Evolutionary conservation across 495 filamentous ascomycete species (phyloP).

Genomic region (Stereocaulon alpinum): DNA sequence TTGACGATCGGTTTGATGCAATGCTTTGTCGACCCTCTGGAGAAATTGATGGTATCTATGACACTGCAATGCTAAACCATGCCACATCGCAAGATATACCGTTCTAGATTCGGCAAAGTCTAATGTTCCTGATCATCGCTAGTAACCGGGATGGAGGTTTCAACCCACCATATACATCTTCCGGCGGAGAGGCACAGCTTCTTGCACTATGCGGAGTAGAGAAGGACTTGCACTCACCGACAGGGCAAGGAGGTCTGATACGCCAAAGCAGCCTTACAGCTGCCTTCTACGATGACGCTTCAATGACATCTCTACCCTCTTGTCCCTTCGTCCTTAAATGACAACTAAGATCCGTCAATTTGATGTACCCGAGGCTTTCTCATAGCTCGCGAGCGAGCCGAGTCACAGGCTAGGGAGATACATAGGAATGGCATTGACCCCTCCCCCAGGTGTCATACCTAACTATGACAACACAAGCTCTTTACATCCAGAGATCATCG

Average conservation of each 20-base stretch:
- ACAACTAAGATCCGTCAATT: too few species aligned
- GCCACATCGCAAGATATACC: neutral
- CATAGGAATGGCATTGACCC: neutral
- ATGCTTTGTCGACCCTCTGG: neutral
- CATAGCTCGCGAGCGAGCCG: neutral
- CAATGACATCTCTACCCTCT: too few species aligned
- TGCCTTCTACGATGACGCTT: neutral
- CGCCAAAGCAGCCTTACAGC: neutral
- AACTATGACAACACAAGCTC: neutral
- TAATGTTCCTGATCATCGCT: neutral
- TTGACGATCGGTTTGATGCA: neutral
- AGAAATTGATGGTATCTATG: neutral
- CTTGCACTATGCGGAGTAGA: neutral
- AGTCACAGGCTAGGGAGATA: neutral
- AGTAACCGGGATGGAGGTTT: neutral
- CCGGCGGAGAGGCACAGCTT: neutral
- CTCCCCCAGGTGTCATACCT: neutral
- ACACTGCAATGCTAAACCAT: neutral
- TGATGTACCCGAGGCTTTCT: neutral
- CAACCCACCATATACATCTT: neutral
- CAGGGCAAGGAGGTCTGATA: neutral
- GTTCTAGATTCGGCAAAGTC: neutral
- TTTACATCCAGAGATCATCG: neutral
- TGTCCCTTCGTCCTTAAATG: too few species aligned
- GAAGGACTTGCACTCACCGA: too few species aligned